phyloP scores from a whole-genome alignment of 2,329 filamentous ascomycete species.

The Thelonectria discophora region DNA sequence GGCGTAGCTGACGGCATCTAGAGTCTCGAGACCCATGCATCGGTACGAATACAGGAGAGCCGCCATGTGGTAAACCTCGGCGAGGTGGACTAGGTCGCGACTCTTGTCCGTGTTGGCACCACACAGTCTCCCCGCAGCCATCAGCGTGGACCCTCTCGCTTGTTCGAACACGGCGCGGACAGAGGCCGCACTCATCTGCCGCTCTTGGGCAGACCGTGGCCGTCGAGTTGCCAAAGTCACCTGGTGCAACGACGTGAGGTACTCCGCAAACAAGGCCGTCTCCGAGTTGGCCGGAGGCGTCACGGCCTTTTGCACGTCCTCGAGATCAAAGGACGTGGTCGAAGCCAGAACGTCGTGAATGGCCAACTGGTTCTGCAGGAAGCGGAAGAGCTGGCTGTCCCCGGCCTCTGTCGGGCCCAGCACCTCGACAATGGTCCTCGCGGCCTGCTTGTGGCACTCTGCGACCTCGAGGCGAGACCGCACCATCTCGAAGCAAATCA shows the following conservation, averaged over 20 bases:
- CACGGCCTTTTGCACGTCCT: conserved; percentile 36
- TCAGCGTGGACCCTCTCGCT: conserved; percentile 40
- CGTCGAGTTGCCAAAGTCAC: conserved; percentile 32
- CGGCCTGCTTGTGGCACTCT: conserved; percentile 20
- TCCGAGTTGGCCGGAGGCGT: conserved; percentile 33
- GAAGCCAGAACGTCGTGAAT: conserved; percentile 27
- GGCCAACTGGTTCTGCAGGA: conserved; percentile 22
- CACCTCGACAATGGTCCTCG: conserved; percentile 17
- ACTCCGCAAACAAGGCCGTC: conserved; percentile 40
- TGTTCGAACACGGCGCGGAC: conserved; percentile 37
- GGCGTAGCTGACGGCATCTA: neutral
- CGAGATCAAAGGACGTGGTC: conserved; percentile 35
- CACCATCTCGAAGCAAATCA: conserved; percentile 26
- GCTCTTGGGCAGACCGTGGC: neutral
- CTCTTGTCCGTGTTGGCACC: conserved; percentile 28
- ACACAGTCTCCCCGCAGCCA: conserved; percentile 38
- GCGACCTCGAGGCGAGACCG: conserved; percentile 22
- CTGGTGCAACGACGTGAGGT: conserved; percentile 29
- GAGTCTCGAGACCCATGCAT: conserved; percentile 31
- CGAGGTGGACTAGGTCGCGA: conserved; percentile 42
- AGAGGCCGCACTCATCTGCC: neutral
- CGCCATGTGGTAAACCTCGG: conserved; percentile 43
- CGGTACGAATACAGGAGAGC: conserved; percentile 42
- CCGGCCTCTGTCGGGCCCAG: neutral
- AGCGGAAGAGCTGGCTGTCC: conserved; percentile 10